A percentile compares a stretch with the other conserved stretches of the same genome.
Conservation (phyloP, 2,329 filamentous ascomycete species). For the Fusarium haematococcum region DNA sequence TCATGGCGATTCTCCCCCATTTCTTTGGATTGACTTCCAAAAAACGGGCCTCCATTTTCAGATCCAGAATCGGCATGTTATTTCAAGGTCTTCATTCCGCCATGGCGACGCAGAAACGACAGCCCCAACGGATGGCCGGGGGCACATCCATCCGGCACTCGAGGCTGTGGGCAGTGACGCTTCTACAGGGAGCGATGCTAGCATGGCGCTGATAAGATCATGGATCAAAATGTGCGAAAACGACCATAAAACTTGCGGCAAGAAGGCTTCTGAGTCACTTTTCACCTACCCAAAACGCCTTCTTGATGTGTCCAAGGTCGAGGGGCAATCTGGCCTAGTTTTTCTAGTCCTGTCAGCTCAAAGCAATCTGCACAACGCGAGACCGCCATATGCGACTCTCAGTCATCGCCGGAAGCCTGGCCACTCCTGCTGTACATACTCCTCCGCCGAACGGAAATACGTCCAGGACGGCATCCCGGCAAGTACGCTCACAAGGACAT, state of each 20-base stretch:
- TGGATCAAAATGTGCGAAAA: background rate
- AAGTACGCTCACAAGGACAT: background rate
- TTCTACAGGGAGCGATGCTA: background rate
- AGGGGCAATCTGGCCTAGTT: background rate
- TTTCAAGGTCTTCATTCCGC: background rate
- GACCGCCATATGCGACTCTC: background rate
- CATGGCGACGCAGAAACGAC: background rate
- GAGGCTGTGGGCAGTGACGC: background rate
- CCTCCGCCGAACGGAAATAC: background rate
- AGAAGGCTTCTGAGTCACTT: background rate
- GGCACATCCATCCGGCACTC: background rate
- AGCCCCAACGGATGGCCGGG: background rate
- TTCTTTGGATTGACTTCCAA: background rate
- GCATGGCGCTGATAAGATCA: background rate
- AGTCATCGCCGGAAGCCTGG: background rate
- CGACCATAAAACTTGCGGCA: background rate
- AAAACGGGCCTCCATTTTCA: background rate
- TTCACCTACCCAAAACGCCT: background rate
- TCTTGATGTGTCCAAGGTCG: background rate
- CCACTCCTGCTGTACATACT: background rate
- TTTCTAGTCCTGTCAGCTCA: background rate
- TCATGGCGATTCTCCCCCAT: background rate
- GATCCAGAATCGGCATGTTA: background rate
- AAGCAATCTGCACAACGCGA: background rate
- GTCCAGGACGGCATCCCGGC: background rate